These are phyloP conservation scores for Rhododendron kiyosumense DNA, from an alignment of 148 eudicot species.

Conservation along the genomic window DNA sequence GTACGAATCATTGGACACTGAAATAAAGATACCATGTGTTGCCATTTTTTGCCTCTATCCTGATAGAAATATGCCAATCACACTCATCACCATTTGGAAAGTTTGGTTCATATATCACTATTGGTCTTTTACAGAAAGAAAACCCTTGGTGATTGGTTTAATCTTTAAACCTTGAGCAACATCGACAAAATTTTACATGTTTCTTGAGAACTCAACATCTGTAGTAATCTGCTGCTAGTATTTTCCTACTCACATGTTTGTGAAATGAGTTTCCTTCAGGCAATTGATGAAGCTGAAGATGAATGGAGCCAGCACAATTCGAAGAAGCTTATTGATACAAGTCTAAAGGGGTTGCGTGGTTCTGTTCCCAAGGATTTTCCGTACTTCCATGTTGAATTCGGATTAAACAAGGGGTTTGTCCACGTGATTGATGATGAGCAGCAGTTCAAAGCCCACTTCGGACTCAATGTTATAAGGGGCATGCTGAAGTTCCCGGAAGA, in stretches of 20 bases:
- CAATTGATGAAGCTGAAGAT: constrained; percentile 96
- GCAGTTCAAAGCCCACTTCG: constrained; percentile 63
- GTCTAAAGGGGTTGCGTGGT: constrained; percentile 69
- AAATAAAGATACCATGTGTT: not conserved
- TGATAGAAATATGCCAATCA: not conserved
- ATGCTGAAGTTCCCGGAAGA: constrained; percentile 70
- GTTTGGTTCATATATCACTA: not conserved
- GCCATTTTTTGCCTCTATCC: not conserved
- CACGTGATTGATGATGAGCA: constrained; percentile 85
- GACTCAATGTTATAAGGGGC: constrained; percentile 82
- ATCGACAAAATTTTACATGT: not conserved
- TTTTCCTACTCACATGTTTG: not conserved
- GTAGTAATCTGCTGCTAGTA: not conserved
- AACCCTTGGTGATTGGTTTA: not conserved
- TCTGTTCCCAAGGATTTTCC: constrained; percentile 94
- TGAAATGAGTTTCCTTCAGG: constrained; percentile 36
- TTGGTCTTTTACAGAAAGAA: not conserved
- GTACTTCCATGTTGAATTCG: constrained; percentile 89
- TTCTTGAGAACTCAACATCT: not conserved
- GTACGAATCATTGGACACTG: not conserved
- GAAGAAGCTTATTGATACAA: constrained; percentile 82
- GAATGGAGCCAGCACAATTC: constrained; percentile 99
- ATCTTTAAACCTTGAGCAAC: not conserved
- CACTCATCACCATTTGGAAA: not conserved
- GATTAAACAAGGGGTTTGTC: constrained; percentile 81